Evolutionary conservation across 2,329 filamentous ascomycete genomes (phyloP), one percentile per base, ranked within the genome.

Genomic region (Nemania sp.): DNA sequence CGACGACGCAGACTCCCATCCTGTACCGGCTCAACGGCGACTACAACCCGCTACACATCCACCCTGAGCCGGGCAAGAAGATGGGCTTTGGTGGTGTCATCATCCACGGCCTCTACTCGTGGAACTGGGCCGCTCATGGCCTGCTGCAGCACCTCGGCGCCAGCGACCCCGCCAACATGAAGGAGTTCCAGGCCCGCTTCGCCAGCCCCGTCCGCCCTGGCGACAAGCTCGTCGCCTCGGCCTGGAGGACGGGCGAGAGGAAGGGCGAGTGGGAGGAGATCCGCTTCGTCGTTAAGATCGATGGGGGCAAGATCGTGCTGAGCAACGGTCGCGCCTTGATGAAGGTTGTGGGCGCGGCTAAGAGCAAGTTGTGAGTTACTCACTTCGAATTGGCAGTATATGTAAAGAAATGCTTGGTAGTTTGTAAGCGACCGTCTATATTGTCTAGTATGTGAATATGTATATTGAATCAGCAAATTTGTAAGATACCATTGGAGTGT

Each of bases 1-100:
- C 88, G 4, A 88, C 77, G 22, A 68, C 76, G 48, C 84, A 92
- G 75, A 89, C 89, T 4, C 84, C 90, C 7, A 81, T 89, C 59
- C 77, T 94, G 50, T 94, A 94, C 73, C 82, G 90, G 59, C 81
- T 96, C 45, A 96, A 96, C 65, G 91, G 91, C 61, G 92, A 96
- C 76, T 96, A 96, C 75, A 96, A 96, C 77, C 92, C 91, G 23
- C 84, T 96, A 30, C 91, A 96, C 70, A 91, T 90, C 6, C 89
- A 89, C 15, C 91, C 91, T 11, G 89, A 91, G 73, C 90, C 91
- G 0, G 91, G 91, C 56, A 75, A 83, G 73, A 88, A 91, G 75
- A 96, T 96, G 90, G 91, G 92, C 56, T 96, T 96, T 64, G 90
- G 90, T 23, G 91, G 91, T 28, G 79, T 84, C 63, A 96, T 96